These are phyloP conservation scores for Hypoxylon sp. DNA, from an alignment of 2,329 filamentous ascomycete genomes.

Conservation along the genomic window DNA sequence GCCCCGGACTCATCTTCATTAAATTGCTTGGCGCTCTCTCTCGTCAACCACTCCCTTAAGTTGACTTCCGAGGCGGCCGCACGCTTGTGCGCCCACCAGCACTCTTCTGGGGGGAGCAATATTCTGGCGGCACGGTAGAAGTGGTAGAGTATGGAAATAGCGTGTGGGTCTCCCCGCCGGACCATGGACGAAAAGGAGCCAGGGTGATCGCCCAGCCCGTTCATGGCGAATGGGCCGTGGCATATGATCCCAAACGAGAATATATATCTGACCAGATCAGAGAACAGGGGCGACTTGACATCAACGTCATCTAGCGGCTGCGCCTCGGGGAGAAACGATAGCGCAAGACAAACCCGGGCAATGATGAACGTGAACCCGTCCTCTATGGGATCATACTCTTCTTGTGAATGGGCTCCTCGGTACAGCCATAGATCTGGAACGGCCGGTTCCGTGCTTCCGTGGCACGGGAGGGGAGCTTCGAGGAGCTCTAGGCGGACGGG, in stretches of 20 bases:
- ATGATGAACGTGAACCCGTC: neutral
- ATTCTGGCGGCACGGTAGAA: neutral
- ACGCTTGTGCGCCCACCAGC: neutral
- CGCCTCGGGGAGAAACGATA: neutral
- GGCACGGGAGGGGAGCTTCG: neutral
- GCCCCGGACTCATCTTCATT: neutral
- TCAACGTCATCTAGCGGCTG: neutral
- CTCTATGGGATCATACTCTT: neutral
- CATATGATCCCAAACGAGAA: conserved; percentile 15
- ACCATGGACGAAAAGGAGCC: neutral
- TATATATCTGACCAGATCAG: conserved; percentile 8
- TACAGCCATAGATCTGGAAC: neutral
- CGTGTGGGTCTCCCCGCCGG: neutral
- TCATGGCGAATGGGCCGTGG: conserved; percentile 9
- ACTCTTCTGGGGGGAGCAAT: neutral
- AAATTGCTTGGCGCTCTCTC: neutral
- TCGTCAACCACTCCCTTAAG: neutral
- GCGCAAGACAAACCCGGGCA: neutral
- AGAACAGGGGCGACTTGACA: neutral
- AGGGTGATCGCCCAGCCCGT: neutral
- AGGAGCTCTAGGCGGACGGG: conserved; percentile 10
- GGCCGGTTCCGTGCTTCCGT: neutral
- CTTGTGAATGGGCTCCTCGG: neutral
- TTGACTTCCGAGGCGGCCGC: neutral
- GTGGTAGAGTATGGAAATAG: neutral